phyloP scores from a whole-genome alignment of 2,329 filamentous ascomycete species.

The Talaromyces sp. region DNA sequence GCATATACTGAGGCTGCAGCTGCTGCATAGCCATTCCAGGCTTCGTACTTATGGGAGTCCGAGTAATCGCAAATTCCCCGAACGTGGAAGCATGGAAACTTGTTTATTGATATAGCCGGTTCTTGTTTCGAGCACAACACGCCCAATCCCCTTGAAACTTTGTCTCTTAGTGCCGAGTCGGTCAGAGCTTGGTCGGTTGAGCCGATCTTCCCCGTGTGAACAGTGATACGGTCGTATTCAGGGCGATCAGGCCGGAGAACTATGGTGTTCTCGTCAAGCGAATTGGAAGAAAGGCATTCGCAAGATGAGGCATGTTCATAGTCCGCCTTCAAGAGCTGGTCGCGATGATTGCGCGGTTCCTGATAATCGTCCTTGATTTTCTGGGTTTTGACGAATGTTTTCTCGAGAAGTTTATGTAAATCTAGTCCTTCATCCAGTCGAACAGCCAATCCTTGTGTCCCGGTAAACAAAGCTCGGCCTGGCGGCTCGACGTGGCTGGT shows the following conservation, averaged over 20 bases:
- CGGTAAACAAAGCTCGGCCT: neutral
- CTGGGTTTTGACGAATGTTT: neutral
- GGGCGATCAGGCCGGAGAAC: neutral
- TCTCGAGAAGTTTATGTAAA: neutral
- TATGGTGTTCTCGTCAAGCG: neutral
- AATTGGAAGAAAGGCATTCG: neutral
- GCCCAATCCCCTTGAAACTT: neutral
- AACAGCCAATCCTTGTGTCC: neutral
- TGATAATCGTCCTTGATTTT: constrained; percentile 4
- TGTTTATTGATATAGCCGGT: neutral
- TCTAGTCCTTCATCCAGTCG: neutral
- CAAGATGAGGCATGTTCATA: neutral
- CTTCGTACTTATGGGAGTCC: neutral
- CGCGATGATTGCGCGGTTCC: neutral
- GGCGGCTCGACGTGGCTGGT: neutral
- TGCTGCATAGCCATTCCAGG: constrained; percentile 1
- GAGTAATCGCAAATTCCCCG: constrained; percentile 2
- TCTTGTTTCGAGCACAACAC: neutral
- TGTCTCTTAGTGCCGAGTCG: neutral
- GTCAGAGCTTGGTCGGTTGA: neutral
- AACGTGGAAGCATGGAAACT: neutral
- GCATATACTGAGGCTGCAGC: neutral
- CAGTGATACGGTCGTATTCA: constrained; percentile 1
- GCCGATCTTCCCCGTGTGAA: neutral
- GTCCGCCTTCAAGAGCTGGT: neutral